Percentiles rank a stretch among this genome's conserved stretches.
Evolutionary conservation across 1,139 yeast species (phyloP).

Genomic region (Scheffersomyces parashehatae): DNA sequence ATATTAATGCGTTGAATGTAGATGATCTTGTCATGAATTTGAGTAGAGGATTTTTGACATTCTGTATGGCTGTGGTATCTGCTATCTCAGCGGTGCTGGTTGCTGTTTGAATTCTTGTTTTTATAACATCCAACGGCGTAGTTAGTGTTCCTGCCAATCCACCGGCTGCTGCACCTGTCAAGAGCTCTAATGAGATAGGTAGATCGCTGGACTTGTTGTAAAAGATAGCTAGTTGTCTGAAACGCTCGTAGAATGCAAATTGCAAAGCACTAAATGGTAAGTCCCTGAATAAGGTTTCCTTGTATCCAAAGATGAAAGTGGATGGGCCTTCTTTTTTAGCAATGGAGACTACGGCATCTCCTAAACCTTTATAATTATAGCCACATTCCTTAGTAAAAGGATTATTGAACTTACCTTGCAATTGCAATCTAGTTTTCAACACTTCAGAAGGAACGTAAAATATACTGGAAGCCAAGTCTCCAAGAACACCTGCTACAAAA

Average conservation of each 20-base stretch:
- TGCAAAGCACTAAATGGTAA: conserved; percentile 94
- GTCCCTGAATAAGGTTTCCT: conserved; percentile 88
- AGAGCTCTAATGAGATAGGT: conserved; percentile 62
- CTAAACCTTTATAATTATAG: conserved; percentile 74
- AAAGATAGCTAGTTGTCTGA: conserved; percentile 62
- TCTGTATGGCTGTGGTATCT: not conserved
- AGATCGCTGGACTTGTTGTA: conserved; percentile 44
- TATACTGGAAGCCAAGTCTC: conserved; percentile 88
- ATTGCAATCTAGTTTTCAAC: conserved; percentile 86
- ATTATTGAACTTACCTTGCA: conserved; percentile 86
- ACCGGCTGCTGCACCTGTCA: conserved; percentile 96
- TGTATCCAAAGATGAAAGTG: conserved; percentile 86
- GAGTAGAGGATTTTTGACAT: not conserved
- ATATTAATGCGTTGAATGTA: conserved; percentile 60
- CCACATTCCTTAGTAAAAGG: conserved; percentile 73
- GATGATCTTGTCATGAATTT: conserved; percentile 45
- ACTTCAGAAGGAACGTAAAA: conserved; percentile 97
- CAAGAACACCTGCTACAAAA: conserved; percentile 82
- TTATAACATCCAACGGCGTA: conserved; percentile 88
- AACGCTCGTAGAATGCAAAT: conserved; percentile 90
- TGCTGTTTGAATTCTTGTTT: conserved; percentile 85
- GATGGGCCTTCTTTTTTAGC: conserved; percentile 66
- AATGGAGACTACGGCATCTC: conserved; percentile 69
- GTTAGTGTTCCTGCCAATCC: conserved; percentile 87
- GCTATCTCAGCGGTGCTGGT: conserved; percentile 13